Base-by-base conservation (phyloP, 1,284 basidiomycete species). In the Papiliotrema fonsecae region DNA sequence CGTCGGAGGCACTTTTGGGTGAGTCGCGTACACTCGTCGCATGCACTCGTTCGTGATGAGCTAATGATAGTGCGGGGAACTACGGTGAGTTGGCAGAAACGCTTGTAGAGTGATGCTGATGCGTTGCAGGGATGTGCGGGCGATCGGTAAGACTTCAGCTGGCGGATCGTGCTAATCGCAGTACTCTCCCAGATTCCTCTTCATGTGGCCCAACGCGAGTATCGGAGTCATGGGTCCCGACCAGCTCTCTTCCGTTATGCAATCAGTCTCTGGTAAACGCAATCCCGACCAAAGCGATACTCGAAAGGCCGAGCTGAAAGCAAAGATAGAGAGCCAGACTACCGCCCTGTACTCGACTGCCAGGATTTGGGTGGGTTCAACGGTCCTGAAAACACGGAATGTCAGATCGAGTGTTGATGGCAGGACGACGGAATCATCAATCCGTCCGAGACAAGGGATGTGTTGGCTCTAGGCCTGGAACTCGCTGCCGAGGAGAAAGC, bases 161-260 rank as follows among this genome's bases (percentile, higher is more conserved):
- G 32, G 62, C 50, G 49, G 62, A 63, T 51, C 56, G 50, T 27
- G 55, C 57, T 26, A 53, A 41, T 48, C 21, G 49, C 58, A 91
- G 82, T 94, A 94, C 73, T 89, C 87, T 10, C 91, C 92, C 3
- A 80, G 91, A 52, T 96, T 97, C 79, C 74, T 97, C 47, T 97
- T 88, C 87, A 93, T 92, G 88, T 97, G 93, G 92, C 92, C 92
- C 51, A 94, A 93, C 61, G 88, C 92, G 26, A 91, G 87, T 70
- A 86, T 96, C 2, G 88, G 86, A n/a, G 92, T 97, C 38, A 97
- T 97, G 93, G 92, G 93, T 37, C 88, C 88, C 2, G 87, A 85
- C 37, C 92, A 96, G 69, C 81, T 97, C 21, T 88, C 87, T 10
- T 84, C 87, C 65, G 92, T 97, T 45, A 97, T 97, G 92, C 78